Conservation (phyloP, 129 eudicot genomes). For the Escallonia herrerae region DNA sequence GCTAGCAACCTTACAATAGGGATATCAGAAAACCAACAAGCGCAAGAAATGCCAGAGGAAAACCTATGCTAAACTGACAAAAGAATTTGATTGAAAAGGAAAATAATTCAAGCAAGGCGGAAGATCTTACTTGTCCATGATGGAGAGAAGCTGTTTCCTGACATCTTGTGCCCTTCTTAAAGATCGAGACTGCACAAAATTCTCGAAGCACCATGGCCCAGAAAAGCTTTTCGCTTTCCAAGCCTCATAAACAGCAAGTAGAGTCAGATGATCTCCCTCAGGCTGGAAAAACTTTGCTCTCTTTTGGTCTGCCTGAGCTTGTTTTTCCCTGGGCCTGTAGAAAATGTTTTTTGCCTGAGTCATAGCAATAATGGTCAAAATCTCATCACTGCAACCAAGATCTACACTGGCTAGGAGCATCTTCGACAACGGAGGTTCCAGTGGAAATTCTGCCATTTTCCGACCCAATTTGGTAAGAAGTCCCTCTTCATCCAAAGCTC, state of each 20-base stretch:
- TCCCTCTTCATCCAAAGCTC: slow-evolving; percentile 88
- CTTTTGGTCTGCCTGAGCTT: slow-evolving; percentile 86
- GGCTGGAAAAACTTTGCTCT: slow-evolving; percentile 88
- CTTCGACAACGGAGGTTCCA: slow-evolving; percentile 83
- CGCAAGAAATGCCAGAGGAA: too few species aligned
- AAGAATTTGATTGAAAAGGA: too few species aligned
- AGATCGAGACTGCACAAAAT: slow-evolving; percentile 78
- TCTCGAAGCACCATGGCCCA: slow-evolving; percentile 89
- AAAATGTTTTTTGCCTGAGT: slow-evolving; percentile 78
- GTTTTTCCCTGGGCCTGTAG: slow-evolving; percentile 86
- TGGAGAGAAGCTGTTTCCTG: slow-evolving; percentile 77
- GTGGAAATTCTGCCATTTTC: slow-evolving; percentile 85
- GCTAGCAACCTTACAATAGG: too few species aligned
- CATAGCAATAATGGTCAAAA: slow-evolving; percentile 91
- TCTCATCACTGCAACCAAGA: slow-evolving; percentile 91
- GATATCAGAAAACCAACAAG: too few species aligned
- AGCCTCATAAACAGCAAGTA: slow-evolving; percentile 93
- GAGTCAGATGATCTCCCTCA: slow-evolving; percentile 74
- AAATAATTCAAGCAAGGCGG: neutral
- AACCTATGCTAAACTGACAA: too few species aligned
- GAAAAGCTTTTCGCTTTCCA: slow-evolving; percentile 88
- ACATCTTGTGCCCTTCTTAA: slow-evolving; percentile 93
- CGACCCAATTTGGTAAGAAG: slow-evolving; percentile 72
- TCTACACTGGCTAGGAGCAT: slow-evolving; percentile 87
- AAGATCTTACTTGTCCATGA: slow-evolving; percentile 77